Percentiles rank a stretch among this genome's conserved stretches.
Evolutionary conservation across 257 asterid genomes (phyloP).

Genomic region (Eucommia ulmoides): DNA sequence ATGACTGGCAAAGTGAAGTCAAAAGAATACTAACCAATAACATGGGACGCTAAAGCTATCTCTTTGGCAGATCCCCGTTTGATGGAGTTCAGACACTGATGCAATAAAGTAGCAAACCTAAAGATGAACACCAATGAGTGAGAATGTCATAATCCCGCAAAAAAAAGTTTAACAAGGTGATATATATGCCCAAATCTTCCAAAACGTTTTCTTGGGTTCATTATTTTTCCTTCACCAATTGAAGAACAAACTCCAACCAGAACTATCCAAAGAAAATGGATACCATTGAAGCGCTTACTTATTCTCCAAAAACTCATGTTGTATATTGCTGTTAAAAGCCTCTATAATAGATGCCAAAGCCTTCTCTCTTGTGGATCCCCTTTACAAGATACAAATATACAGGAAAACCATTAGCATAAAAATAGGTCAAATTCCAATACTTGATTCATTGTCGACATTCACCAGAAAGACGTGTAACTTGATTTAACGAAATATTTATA

Average conservation of each 20-base stretch:
- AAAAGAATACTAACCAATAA: slow-evolving; percentile 42
- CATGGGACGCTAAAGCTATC: slow-evolving; percentile 76
- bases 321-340: slow-evolving; percentile 59
- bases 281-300: slow-evolving; percentile 28
- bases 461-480: neutral
- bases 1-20: neutral
- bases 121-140: neutral
- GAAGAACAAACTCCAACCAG: neutral
- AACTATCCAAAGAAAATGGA: neutral
- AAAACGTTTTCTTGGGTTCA: too few species aligned
- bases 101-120: slow-evolving; percentile 83
- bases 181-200: neutral
- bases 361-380: slow-evolving; percentile 88
- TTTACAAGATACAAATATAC: slow-evolving; percentile 16
- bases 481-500: slow-evolving; percentile 8
- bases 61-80: slow-evolving; percentile 89
- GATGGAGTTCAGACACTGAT: slow-evolving; percentile 66
- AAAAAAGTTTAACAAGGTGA: neutral
- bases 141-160: neutral
- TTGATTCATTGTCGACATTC: neutral
- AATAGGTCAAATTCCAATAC: neutral
- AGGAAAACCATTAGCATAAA: neutral
- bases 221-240: slow-evolving; percentile 2
- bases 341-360: slow-evolving; percentile 65
- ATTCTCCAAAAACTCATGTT: slow-evolving; percentile 60